A percentile compares a stretch with the other conserved stretches of the same genome.
phyloP scores from a whole-genome alignment of 140 eudicot genomes.

The Anethum foeniculum region DNA sequence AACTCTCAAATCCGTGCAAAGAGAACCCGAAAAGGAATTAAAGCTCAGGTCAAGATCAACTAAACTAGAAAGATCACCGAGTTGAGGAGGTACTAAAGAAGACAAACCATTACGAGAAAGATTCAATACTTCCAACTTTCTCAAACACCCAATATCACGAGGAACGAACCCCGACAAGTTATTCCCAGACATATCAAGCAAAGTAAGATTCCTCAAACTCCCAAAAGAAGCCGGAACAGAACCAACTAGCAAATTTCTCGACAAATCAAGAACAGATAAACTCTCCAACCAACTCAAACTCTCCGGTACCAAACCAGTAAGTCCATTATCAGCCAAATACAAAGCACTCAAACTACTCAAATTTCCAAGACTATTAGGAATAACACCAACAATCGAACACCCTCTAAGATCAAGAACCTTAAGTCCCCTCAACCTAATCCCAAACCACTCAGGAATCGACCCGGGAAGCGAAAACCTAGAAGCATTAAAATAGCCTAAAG shows the following conservation, averaged over 20 bases:
- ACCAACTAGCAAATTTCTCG: slow-evolving; percentile 53
- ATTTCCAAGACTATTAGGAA: slow-evolving; percentile 70
- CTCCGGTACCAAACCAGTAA: slow-evolving; percentile 59
- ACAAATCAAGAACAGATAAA: slow-evolving; percentile 69
- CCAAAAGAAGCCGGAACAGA: slow-evolving; percentile 49
- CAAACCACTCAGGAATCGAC: slow-evolving; percentile 65
- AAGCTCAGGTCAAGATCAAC: slow-evolving; percentile 62
- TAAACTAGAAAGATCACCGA: slow-evolving; percentile 58
- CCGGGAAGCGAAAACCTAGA: slow-evolving; percentile 67
- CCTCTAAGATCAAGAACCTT: slow-evolving; percentile 83
- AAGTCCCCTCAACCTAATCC: slow-evolving; percentile 33
- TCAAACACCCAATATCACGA: slow-evolving; percentile 45
- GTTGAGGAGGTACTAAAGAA: slow-evolving; percentile 55
- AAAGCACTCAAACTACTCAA: slow-evolving; percentile 36
- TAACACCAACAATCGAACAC: slow-evolving; percentile 58
- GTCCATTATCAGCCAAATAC: slow-evolving; percentile 55
- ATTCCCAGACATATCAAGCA: slow-evolving; percentile 67
- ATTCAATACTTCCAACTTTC: slow-evolving; percentile 44
- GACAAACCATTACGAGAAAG: slow-evolving; percentile 56
- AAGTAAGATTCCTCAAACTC: slow-evolving; percentile 46
- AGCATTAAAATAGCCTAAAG: slow-evolving; percentile 63
- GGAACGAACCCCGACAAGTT: slow-evolving; percentile 67
- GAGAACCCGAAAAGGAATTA: slow-evolving; percentile 47
- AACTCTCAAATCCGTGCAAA: slow-evolving; percentile 46
- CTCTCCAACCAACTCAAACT: slow-evolving; percentile 45